Percentiles rank a stretch among this genome's conserved stretches.
Conservation (phyloP, 140 eudicot genomes). For the Stevia rebaudiana region DNA sequence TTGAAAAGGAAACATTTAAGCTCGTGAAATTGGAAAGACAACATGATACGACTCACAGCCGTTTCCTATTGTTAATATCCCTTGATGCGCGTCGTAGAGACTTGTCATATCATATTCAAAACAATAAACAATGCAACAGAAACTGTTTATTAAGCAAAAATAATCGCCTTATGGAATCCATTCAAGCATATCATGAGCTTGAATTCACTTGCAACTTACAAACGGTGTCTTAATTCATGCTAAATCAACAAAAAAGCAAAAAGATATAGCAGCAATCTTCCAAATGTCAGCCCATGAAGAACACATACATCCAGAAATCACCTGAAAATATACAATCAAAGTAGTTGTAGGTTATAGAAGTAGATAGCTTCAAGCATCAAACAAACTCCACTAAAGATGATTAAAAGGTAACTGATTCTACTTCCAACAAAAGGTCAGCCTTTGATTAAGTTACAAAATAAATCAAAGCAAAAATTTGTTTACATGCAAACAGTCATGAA, state of each 20-base stretch:
- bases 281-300: neutral
- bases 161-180: constrained; percentile 2
- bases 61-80: no score
- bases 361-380: neutral
- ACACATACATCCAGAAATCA: neutral
- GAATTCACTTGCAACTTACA: constrained; percentile 10
- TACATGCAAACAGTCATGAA: neutral
- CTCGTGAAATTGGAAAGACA: no score
- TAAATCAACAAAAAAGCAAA: neutral
- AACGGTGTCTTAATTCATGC: neutral
- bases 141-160: neutral
- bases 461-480: neutral
- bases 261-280: neutral
- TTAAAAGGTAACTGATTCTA: neutral
- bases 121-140: neutral
- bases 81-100: no score
- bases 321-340: constrained; percentile 7
- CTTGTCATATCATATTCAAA: neutral
- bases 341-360: neutral
- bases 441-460: neutral
- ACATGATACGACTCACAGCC: no score
- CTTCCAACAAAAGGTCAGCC: neutral
- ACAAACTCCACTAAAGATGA: neutral
- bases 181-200: constrained; percentile 1
- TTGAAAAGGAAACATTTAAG: no score